Base-by-base conservation (phyloP, 1,139 yeast species). In the Candida pseudocylindracea region DNA sequence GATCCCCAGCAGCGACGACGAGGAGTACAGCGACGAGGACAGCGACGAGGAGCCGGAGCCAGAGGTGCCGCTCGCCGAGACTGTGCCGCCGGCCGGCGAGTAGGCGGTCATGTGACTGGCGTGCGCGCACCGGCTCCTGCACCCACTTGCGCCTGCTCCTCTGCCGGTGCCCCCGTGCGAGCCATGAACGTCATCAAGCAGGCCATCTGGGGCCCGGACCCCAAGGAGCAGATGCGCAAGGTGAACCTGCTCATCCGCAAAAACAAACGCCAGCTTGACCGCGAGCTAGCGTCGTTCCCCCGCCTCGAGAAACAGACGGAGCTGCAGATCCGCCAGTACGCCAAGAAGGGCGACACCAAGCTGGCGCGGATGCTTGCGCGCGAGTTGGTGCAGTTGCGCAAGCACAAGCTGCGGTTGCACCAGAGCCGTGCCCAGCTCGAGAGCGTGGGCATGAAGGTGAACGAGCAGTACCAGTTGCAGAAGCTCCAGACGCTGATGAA, bases 201-300 rank as follows among this genome's bases (percentile, higher is more conserved):
- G 48, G 79, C 85, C 8, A 72, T 85, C 33, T 85, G 91, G 73
- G 98, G 96, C 2, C 94, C 94, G 0, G 94, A 83, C 49, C 93
- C 95, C 31, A 74, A 74, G 45, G 96, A 88, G 46, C 95, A 81
- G 69, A 79, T 76, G 61, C 63, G 93, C 36, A 78, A 73, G 45
- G 80, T 93, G 44, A 85, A 79, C 48, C 63, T 70, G 32, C 61
- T 83, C 27, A 65, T 88, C 35, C 72, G 96, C 36, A 79, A 75
- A 53, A 91, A 85, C 51, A 72, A 73, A 40, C 61, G 96, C 35
- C 85, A 76, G 46, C 54, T 85, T 33, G 96, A 88, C 42, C 57
- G 75, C 39, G 66, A 75, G 27, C 57, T 76, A 38, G 67, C 73
- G 46, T 93, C 79, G 43, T 55, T 88, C 33, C 57, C 57, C 27